Evolutionary conservation across 2,329 filamentous ascomycete genomes (phyloP).

Genomic region (Thielaviopsis musarum): DNA sequence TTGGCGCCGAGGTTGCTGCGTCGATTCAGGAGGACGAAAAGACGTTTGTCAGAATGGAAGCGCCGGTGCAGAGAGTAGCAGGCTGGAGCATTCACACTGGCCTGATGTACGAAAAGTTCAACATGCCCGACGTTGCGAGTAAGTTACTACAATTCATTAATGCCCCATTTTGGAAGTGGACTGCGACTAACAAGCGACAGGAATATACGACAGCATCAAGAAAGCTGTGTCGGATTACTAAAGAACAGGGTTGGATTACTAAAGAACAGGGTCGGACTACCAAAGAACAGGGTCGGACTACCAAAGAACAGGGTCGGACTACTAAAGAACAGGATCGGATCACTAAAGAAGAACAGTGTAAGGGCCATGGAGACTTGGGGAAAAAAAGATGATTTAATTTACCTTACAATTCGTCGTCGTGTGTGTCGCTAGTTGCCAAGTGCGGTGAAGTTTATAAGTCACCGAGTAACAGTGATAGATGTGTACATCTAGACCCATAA

Average conservation of each 20-base stretch:
- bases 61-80: slow-evolving; percentile 67
- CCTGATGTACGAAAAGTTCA: slow-evolving; percentile 61
- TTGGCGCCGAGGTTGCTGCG: slow-evolving; percentile 78
- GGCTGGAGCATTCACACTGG: slow-evolving; percentile 83
- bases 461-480: not conserved
- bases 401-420: not conserved
- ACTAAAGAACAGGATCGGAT: too few relatives aligned
- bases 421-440: too few relatives aligned
- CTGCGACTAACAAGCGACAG: not conserved
- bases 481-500: not conserved
- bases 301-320: too few relatives aligned
- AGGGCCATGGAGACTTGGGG: not conserved
- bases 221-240: slow-evolving; percentile 45
- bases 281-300: too few relatives aligned
- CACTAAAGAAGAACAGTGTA: too few relatives aligned
- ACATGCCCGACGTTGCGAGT: slow-evolving; percentile 76
- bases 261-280: too few relatives aligned
- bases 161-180: not conserved
- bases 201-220: slow-evolving; percentile 34
- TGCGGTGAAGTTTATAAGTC: not conserved
- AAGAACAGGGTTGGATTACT: not conserved
- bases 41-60: slow-evolving; percentile 70
- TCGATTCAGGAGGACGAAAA: slow-evolving; percentile 62
- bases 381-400: not conserved
- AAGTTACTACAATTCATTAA: slow-evolving; percentile 26